Evolutionary conservation across 1,139 yeast genomes (phyloP).

Genomic region (Kodamaea anthophila): DNA sequence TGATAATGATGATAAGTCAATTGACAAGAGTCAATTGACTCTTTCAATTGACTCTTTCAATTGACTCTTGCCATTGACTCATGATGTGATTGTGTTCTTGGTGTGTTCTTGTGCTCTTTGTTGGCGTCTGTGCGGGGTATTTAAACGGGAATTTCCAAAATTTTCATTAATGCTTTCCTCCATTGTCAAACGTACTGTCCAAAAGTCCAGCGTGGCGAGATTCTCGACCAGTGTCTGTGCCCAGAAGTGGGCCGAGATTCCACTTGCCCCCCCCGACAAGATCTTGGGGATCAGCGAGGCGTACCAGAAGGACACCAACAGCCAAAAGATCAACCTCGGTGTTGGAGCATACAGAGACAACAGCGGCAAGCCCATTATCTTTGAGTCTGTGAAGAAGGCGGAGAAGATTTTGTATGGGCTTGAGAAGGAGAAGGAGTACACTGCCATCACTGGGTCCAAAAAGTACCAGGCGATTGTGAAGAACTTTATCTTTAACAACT

Average conservation of each 20-base stretch:
- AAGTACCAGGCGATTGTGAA: constrained; percentile 44
- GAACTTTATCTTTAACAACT: constrained; percentile 46
- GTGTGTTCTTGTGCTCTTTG: too few species aligned
- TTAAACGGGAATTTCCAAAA: neutral
- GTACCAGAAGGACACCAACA: constrained; percentile 34
- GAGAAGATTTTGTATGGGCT: constrained; percentile 32
- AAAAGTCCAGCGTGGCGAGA: constrained; percentile 10
- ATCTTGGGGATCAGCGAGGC: constrained; percentile 64
- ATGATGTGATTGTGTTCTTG: too few species aligned
- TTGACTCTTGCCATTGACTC: too few species aligned
- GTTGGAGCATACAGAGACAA: constrained; percentile 49
- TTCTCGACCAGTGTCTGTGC: constrained; percentile 17
- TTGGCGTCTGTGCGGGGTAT: too few species aligned
- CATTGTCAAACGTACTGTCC: constrained; percentile 8
- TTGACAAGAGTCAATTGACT: too few species aligned
- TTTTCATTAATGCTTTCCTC: constrained; percentile 4
- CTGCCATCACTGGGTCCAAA: constrained; percentile 49
- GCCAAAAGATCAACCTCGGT: constrained; percentile 42
- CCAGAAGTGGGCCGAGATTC: constrained; percentile 37
- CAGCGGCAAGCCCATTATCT: constrained; percentile 42
- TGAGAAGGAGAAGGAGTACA: constrained; percentile 52
- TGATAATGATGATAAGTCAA: too few species aligned
- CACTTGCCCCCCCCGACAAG: constrained; percentile 69
- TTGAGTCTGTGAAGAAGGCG: constrained; percentile 45
- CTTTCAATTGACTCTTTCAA: too few species aligned